Evolutionary conservation across 371 early-diverging fungal species (phyloP).

Genomic region (Rhizomucor pusillus): DNA sequence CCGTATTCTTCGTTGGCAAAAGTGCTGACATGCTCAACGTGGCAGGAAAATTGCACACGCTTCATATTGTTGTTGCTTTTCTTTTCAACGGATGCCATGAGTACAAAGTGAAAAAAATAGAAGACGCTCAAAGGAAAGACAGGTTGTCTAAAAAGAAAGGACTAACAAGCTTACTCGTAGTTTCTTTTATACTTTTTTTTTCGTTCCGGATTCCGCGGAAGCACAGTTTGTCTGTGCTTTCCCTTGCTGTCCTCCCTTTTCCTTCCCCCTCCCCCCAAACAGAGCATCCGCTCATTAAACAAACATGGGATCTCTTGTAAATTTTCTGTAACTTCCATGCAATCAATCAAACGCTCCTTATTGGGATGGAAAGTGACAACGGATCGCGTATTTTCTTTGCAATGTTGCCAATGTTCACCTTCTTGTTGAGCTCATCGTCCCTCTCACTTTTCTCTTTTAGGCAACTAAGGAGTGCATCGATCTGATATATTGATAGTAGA

Average conservation of each 20-base stretch:
- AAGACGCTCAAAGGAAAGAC: background rate
- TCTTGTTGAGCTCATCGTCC: too few relatives aligned
- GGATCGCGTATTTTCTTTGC: too few relatives aligned
- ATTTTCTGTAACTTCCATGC: too few relatives aligned
- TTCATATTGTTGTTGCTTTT: conserved; percentile 10
- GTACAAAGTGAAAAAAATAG: background rate
- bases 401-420: too few relatives aligned
- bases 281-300: background rate
- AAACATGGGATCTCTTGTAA: background rate
- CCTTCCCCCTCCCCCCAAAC: background rate
- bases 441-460: too few relatives aligned
- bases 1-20: conserved; percentile 52
- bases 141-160: background rate
- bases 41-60: conserved; percentile 41
- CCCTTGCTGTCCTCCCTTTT: background rate
- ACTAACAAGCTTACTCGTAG: background rate
- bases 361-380: too few relatives aligned
- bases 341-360: too few relatives aligned
- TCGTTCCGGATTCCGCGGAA: background rate
- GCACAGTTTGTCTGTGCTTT: conserved; percentile 2
- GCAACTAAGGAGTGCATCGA: too few relatives aligned
- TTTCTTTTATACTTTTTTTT: background rate
- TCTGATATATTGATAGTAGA: too few relatives aligned
- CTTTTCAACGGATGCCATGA: background rate
- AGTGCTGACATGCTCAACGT: conserved; percentile 37